A percentile compares a stretch with the other conserved stretches of the same genome.
phyloP scores from a whole-genome alignment of 1,284 basidiomycete genomes.

The Quambalaria eucalypti region DNA sequence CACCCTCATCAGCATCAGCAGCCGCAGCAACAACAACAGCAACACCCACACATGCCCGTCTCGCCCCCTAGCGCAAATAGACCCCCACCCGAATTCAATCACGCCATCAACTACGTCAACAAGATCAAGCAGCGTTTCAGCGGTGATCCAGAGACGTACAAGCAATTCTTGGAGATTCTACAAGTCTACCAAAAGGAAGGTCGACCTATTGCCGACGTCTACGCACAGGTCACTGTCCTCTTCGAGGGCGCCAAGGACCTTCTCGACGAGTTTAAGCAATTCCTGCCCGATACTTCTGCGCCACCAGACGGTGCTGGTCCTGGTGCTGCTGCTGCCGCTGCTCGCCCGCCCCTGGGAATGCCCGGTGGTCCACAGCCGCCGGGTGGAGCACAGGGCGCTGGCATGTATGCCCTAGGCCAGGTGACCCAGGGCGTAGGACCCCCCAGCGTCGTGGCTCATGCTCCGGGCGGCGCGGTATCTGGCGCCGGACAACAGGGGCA shows the following conservation, averaged over 20 bases:
- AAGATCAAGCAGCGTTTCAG: conserved; percentile 92
- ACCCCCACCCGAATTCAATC: conserved; percentile 75
- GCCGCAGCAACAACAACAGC: no score
- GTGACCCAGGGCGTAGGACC: conserved; percentile 44
- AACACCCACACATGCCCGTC: conserved; percentile 9
- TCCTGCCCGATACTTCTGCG: conserved; percentile 64
- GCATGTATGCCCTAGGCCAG: conserved; percentile 21
- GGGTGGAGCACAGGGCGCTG: not conserved
- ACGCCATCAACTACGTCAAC: conserved; percentile 95
- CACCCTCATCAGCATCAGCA: conserved; percentile 10
- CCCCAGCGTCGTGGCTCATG: no score
- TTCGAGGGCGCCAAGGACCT: conserved; percentile 90
- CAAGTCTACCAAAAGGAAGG: conserved; percentile 97
- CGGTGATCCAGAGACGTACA: conserved; percentile 90
- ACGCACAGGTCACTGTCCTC: conserved; percentile 79
- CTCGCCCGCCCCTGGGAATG: conserved; percentile 16
- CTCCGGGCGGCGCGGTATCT: conserved; percentile 11
- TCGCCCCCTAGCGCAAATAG: conserved; percentile 21
- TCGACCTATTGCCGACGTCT: conserved; percentile 77
- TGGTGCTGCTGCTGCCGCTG: no score
- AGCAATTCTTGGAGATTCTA: conserved; percentile 93
- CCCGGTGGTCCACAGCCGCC: no score
- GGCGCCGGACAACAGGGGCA: conserved; percentile 1
- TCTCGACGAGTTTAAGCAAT: conserved; percentile 89
- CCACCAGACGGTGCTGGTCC: no score